Evolutionary conservation across 768 basidiomycete species (phyloP), one percentile per base, ranked within the genome.

Genomic region (Agrocybe chaxingu): DNA sequence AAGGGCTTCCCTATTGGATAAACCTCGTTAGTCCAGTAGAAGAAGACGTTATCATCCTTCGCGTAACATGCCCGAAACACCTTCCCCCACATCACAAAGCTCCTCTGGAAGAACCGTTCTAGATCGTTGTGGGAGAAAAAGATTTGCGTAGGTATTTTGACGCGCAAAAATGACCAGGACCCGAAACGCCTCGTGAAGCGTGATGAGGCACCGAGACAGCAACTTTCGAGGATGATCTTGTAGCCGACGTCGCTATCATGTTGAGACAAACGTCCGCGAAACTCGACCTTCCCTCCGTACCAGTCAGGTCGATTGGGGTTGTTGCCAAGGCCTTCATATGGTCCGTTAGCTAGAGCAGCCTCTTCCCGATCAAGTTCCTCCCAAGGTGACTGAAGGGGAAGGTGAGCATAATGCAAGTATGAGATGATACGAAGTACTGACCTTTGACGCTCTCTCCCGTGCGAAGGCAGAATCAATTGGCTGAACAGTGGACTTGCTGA

Each of bases 261-360:
- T 49, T 67, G 57, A 7, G 42, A 32, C 8, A 46, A 66, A 43
- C 60, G 74, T 0, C 70, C 78, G 0, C 68, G 57, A 54, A 87
- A 86, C 2, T 76, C 67, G 0, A 85, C 70, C 51, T 79, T 79
- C 0, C 87, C 87, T 1, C 82, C 85, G 54, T 81, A 84, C 79
- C 80, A 85, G 4, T 61, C 68, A 7, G 70, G 69, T 16, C 62
- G 53, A 2, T 63, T 56, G 3, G 61, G 50, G 30, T 73, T 71
- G 49, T 76, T 71, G 3, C 63, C 60, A 18, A 66, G 45, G 0
- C 79, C 82, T 19, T 81, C 62, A 38, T 72, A 73, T 2, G 69
- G 70, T n/a, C 53, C 59, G 1, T 62, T 38, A 0, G 45, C 24
- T 2, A 82, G 63, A 3, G 67, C 67, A 0, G 57, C 53, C 24